A percentile compares a stretch with the other conserved stretches of the same genome.
Conservation (phyloP, 2,329 filamentous ascomycete species). For the Ceratocystis cubensis region DNA sequence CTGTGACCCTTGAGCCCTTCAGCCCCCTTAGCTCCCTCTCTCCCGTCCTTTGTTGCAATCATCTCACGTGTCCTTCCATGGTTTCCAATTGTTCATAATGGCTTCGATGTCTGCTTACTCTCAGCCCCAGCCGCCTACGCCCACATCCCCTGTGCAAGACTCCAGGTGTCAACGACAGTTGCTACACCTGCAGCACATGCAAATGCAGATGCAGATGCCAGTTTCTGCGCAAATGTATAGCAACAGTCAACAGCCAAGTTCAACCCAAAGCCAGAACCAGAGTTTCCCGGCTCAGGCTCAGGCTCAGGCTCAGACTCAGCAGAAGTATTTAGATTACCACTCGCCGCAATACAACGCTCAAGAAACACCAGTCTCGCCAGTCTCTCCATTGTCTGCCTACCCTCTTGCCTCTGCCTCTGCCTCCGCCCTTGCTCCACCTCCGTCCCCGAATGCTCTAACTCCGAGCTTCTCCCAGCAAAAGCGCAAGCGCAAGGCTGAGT, state of each 20-base stretch:
- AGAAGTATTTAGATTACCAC: neutral
- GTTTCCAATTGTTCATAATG: neutral
- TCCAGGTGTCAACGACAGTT: constrained; percentile 9
- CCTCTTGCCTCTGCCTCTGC: constrained; percentile 14
- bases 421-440: neutral
- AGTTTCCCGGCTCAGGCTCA: neutral
- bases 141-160: neutral
- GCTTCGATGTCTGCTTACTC: constrained; percentile 15
- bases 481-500: constrained; percentile 37
- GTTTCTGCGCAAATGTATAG: neutral
- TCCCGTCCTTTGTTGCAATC: neutral
- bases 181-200: constrained; percentile 7
- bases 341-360: neutral
- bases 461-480: constrained; percentile 30
- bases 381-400: constrained; percentile 7
- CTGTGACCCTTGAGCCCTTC: neutral
- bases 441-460: too few species aligned
- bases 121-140: constrained; percentile 10
- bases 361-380: neutral
- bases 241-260: neutral
- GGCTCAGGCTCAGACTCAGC: neutral
- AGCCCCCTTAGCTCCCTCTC: neutral
- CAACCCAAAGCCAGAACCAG: too few species aligned
- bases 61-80: neutral
- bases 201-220: constrained; percentile 5